Conservation (phyloP, 108 stramenopile genomes). For the Nannochloropsis oceanica region DNA sequence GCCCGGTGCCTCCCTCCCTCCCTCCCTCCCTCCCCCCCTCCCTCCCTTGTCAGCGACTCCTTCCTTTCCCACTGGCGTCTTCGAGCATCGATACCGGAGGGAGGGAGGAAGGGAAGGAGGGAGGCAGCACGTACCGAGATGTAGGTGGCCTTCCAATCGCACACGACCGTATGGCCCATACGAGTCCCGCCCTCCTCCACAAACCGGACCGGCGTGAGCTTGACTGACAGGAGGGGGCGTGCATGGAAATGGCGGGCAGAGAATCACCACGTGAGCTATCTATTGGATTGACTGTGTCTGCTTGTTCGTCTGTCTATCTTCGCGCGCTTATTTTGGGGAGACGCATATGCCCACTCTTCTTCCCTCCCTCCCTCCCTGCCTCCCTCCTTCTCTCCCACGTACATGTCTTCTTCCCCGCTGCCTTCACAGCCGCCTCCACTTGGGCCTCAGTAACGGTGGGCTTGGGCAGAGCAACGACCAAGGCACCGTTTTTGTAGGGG, state of each 20-base stretch:
- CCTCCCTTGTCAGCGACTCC: too few relatives aligned
- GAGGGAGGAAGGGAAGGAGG: background rate
- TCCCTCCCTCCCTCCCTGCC: background rate
- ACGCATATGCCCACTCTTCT: background rate
- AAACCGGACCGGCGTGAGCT: conserved; percentile 16
- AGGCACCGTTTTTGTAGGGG: background rate
- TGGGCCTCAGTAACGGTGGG: background rate
- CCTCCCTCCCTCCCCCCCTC: too few relatives aligned
- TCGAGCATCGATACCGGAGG: too few relatives aligned
- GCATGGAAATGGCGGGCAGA: background rate
- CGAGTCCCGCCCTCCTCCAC: conserved; percentile 25
- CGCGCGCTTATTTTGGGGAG: too few relatives aligned
- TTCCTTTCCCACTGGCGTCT: too few relatives aligned
- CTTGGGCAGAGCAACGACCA: background rate
- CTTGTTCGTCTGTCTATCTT: background rate
- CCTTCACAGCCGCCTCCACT: background rate
- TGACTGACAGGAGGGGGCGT: background rate
- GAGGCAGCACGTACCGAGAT: background rate
- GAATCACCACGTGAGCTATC: background rate
- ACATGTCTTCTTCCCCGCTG: background rate
- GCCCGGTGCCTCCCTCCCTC: too few relatives aligned
- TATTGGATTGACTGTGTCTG: too few relatives aligned
- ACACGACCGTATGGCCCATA: conserved; percentile 26
- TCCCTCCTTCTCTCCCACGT: background rate
- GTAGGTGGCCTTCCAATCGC: conserved; percentile 19